Conservation (phyloP, 495 filamentous ascomycete species). For the Talaromyces nanjingensis region DNA sequence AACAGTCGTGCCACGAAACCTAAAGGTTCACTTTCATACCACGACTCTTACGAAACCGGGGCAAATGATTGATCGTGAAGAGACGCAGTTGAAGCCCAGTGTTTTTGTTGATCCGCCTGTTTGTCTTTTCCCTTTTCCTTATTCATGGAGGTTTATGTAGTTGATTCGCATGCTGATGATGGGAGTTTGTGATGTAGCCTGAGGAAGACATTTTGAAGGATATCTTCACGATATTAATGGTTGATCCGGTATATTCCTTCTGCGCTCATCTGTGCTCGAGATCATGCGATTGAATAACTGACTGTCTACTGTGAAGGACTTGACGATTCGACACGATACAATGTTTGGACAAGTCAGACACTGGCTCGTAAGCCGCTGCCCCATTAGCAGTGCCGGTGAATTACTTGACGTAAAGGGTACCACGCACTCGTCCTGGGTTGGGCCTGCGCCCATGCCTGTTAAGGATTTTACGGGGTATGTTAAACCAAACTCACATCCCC, state of each 20-base stretch:
- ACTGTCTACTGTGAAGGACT: neutral
- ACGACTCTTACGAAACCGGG: neutral
- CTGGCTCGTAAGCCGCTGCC: constrained; percentile 2
- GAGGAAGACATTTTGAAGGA: neutral
- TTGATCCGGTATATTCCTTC: constrained; percentile 8
- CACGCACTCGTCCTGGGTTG: constrained; percentile 2
- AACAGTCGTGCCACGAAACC: constrained; percentile 4
- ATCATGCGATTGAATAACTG: neutral
- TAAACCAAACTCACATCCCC: too few relatives aligned
- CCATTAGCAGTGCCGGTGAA: neutral
- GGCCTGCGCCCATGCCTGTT: constrained; percentile 9
- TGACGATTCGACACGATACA: constrained; percentile 10
- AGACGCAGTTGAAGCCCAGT: constrained; percentile 1
- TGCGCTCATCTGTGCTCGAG: neutral
- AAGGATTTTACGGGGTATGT: neutral
- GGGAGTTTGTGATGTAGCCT: neutral
- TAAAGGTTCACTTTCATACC: neutral
- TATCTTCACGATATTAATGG: constrained; percentile 6
- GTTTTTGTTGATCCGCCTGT: constrained; percentile 10
- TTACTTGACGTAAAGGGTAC: neutral
- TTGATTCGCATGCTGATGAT: neutral
- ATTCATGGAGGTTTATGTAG: too few relatives aligned
- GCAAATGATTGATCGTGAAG: constrained; percentile 7
- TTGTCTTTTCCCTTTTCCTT: neutral
- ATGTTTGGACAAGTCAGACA: constrained; percentile 10